phyloP scores from a whole-genome alignment of 805 yeast species.

The Wickerhamia fluorescens region DNA sequence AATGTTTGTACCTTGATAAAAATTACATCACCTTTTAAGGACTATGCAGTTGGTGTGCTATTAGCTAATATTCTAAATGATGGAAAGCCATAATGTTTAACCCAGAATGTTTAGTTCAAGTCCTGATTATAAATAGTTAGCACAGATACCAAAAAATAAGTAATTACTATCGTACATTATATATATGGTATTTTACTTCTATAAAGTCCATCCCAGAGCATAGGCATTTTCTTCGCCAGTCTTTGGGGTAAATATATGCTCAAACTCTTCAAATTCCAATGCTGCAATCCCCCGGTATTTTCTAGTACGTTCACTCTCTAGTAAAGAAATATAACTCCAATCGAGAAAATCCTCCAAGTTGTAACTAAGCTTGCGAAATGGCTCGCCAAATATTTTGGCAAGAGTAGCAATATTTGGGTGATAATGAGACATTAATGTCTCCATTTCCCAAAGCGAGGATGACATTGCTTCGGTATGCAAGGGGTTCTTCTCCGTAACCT shows the following conservation, averaged over 20 bases:
- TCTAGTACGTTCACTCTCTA: constrained; percentile 59
- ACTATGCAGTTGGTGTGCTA: too few relatives aligned
- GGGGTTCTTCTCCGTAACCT: constrained; percentile 63
- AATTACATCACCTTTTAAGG: too few relatives aligned
- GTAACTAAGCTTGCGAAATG: constrained; percentile 79
- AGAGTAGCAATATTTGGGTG: constrained; percentile 94
- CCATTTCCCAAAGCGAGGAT: constrained; percentile 90
- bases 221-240: constrained; percentile 12
- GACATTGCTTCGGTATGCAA: constrained; percentile 69
- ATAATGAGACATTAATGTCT: constrained; percentile 72
- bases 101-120: too few relatives aligned
- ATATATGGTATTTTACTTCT: too few relatives aligned
- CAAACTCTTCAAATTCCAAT: constrained; percentile 61
- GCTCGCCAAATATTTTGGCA: constrained; percentile 83
- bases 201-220: constrained; percentile 21
- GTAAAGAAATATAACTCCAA: constrained; percentile 68
- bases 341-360: constrained; percentile 92
- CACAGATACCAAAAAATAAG: too few relatives aligned
- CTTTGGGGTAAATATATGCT: constrained; percentile 21
- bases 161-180: too few relatives aligned
- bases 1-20: too few relatives aligned
- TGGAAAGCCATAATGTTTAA: too few relatives aligned
- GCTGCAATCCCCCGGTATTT: constrained; percentile 68
- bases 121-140: too few relatives aligned
- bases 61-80: too few relatives aligned